These are phyloP conservation scores for Rhamnella rubrinervis DNA, from an alignment of 331 rosid genomes.

Conservation along the genomic window DNA sequence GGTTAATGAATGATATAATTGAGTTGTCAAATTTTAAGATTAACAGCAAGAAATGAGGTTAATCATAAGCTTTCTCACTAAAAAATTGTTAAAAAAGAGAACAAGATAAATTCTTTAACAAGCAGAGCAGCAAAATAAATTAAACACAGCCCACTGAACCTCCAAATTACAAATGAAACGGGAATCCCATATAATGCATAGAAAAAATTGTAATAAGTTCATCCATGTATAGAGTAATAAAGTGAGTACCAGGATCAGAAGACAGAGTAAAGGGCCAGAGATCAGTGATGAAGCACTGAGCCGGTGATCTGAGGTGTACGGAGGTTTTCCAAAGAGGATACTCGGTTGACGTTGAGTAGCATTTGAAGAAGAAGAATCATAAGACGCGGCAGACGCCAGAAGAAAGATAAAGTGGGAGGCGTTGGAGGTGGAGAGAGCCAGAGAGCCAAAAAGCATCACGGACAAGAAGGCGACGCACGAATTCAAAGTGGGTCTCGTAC, in stretches of 20 bases:
- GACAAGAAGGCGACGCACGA: constrained; percentile 32
- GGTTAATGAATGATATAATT: not conserved
- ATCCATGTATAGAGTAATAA: not conserved
- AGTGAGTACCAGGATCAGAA: constrained; percentile 31
- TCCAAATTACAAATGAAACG: not conserved
- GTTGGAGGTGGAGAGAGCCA: not conserved
- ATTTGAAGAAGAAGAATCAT: constrained; percentile 7
- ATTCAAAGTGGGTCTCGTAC: constrained; percentile 21
- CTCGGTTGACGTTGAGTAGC: constrained; percentile 1
- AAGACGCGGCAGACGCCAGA: not conserved
- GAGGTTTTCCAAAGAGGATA: constrained; percentile 14
- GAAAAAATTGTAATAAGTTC: not conserved
- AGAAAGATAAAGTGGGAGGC: constrained; percentile 8
- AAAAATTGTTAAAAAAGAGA: not conserved
- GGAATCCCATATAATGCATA: not conserved
- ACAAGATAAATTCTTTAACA: not conserved
- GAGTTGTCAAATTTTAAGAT: not conserved
- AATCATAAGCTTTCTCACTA: not conserved
- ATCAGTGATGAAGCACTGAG: constrained; percentile 22
- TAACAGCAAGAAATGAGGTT: not conserved
- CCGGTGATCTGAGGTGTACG: constrained; percentile 22
- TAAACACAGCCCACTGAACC: not conserved
- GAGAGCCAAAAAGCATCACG: constrained; percentile 33
- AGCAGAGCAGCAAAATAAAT: not conserved
- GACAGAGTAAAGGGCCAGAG: constrained; percentile 12